Evolutionary conservation across 495 filamentous ascomycete species (phyloP).

Genomic region (Hypoxylon cercidicola): DNA sequence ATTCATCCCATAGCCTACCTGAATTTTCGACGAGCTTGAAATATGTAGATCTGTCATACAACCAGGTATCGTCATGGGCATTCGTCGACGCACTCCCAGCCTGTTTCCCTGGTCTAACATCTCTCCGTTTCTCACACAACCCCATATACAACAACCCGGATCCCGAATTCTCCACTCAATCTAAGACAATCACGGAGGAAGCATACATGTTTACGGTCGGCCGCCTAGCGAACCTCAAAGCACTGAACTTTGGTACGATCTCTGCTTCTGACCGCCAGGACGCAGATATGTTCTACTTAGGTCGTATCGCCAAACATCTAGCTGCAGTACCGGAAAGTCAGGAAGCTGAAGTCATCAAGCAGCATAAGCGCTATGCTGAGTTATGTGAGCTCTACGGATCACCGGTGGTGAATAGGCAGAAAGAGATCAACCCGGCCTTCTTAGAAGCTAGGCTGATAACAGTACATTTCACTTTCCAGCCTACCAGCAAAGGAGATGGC

Average conservation of each 20-base stretch:
- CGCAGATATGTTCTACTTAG: slow-evolving; percentile 92
- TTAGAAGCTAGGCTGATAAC: slow-evolving; percentile 78
- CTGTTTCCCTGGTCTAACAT: slow-evolving; percentile 74
- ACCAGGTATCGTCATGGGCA: slow-evolving; percentile 73
- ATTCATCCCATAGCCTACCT: slow-evolving; percentile 27
- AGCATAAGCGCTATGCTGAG: slow-evolving; percentile 75
- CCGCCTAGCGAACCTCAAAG: slow-evolving; percentile 72
- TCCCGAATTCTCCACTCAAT: slow-evolving; percentile 50
- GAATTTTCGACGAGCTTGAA: slow-evolving; percentile 55
- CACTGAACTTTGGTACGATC: slow-evolving; percentile 83
- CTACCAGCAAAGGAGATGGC: slow-evolving; percentile 20
- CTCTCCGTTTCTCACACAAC: slow-evolving; percentile 83
- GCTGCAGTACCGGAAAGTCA: slow-evolving; percentile 65
- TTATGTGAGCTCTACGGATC: slow-evolving; percentile 79
- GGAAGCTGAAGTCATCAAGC: slow-evolving; percentile 62
- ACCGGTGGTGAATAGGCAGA: slow-evolving; percentile 64
- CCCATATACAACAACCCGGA: slow-evolving; percentile 75
- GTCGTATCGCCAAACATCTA: slow-evolving; percentile 78
- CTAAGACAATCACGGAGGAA: slow-evolving; percentile 65
- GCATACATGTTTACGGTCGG: slow-evolving; percentile 88
- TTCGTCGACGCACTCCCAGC: slow-evolving; percentile 72
- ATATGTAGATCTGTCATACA: slow-evolving; percentile 84
- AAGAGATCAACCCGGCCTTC: slow-evolving; percentile 68
- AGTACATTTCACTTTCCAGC: slow-evolving; percentile 66
- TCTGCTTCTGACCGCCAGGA: slow-evolving; percentile 77